A percentile compares a stretch with the other conserved stretches of the same genome.
phyloP scores from a whole-genome alignment of 495 filamentous ascomycete species.

The Penicillium mononematosum region DNA sequence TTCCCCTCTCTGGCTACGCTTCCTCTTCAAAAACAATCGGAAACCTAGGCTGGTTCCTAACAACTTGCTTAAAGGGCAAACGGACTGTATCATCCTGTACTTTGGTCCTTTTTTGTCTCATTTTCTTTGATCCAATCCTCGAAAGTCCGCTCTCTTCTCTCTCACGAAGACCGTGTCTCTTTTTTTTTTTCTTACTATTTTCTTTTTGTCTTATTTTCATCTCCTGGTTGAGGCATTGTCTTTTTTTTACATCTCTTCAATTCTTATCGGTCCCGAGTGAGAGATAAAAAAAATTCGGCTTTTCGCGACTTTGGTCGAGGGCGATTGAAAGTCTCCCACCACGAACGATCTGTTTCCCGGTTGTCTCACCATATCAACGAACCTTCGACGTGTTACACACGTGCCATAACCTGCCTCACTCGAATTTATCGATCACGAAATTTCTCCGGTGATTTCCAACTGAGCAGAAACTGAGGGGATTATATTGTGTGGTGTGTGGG shows the following conservation, averaged over 20 bases:
- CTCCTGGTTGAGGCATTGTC: slow-evolving; percentile 29
- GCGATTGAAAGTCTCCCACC: slow-evolving; percentile 8
- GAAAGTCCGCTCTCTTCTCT: background rate
- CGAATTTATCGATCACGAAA: background rate
- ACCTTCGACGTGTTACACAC: background rate
- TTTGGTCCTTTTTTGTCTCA: background rate
- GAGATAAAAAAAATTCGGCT: slow-evolving; percentile 2
- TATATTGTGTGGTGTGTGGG: slow-evolving; percentile 21
- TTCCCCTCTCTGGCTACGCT: slow-evolving; percentile 10
- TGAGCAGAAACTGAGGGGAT: slow-evolving; percentile 22
- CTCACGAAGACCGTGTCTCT: background rate
- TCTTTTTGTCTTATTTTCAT: slow-evolving; percentile 13
- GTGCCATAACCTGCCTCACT: background rate
- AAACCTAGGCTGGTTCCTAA: slow-evolving; percentile 30
- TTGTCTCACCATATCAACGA: slow-evolving; percentile 5
- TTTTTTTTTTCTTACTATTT: slow-evolving; percentile 10
- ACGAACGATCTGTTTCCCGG: background rate
- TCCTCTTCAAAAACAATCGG: slow-evolving; percentile 18
- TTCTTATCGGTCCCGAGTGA: slow-evolving; percentile 3
- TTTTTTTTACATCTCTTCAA: slow-evolving; percentile 11
- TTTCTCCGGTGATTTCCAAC: background rate
- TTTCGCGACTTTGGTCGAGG: slow-evolving; percentile 10
- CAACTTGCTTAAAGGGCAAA: background rate
- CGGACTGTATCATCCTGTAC: slow-evolving; percentile 1
- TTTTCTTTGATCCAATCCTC: slow-evolving; percentile 9